Conservation (phyloP, 2,329 filamentous ascomycete species). For the Trichoderma koningii region DNA sequence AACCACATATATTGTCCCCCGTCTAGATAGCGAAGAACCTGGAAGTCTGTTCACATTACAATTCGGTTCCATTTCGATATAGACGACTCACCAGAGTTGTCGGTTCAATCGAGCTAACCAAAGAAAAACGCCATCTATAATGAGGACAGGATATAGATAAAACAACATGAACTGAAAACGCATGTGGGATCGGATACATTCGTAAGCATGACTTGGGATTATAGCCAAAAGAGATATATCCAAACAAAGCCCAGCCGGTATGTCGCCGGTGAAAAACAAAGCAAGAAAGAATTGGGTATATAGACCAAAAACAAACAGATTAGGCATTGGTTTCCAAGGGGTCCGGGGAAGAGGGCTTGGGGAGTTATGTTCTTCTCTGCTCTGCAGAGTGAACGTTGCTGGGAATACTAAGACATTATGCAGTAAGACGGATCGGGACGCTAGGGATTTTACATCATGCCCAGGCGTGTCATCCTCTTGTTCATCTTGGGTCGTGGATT, state of each 20-base stretch:
- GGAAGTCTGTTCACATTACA: too few relatives aligned
- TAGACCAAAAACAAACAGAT: slow-evolving; percentile 21
- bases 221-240: slow-evolving; percentile 24
- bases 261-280: slow-evolving; percentile 14
- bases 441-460: slow-evolving; percentile 52
- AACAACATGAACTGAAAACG: slow-evolving; percentile 22
- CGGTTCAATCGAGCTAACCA: not conserved
- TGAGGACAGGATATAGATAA: slow-evolving; percentile 18
- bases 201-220: slow-evolving; percentile 22
- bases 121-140: slow-evolving; percentile 24
- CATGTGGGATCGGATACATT: slow-evolving; percentile 23
- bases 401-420: slow-evolving; percentile 17
- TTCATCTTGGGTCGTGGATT: slow-evolving; percentile 52
- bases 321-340: slow-evolving; percentile 14
- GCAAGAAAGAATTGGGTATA: slow-evolving; percentile 17
- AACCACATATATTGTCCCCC: not conserved
- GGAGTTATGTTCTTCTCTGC: slow-evolving; percentile 2
- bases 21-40: not conserved
- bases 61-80: not conserved
- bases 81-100: slow-evolving; percentile 4
- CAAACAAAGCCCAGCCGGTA: slow-evolving; percentile 26
- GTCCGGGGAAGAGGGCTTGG: not conserved
- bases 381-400: slow-evolving; percentile 8
- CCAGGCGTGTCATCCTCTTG: slow-evolving; percentile 63
- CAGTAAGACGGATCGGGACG: not conserved